These are phyloP conservation scores for Plasmodium chabaudi DNA, from an alignment of 169 alveolate genomes.

Conservation along the genomic window DNA sequence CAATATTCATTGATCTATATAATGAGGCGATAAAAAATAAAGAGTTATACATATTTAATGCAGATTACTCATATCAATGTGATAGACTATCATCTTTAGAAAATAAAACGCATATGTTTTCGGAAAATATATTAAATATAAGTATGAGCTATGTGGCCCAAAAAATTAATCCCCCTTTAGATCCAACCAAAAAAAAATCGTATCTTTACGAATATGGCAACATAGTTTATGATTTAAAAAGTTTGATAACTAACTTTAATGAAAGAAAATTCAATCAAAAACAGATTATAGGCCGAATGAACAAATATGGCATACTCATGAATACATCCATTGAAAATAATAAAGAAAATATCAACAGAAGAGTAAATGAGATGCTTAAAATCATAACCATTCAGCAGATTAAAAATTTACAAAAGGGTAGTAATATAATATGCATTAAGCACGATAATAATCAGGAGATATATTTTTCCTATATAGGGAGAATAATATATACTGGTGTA, in stretches of 20 bases:
- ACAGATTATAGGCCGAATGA: no score
- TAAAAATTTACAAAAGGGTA: constrained; percentile 36
- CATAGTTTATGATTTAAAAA: constrained; percentile 4
- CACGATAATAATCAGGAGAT: background rate
- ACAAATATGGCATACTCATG: no score
- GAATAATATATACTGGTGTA: constrained; percentile 21
- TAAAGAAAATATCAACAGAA: background rate
- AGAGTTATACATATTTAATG: constrained; percentile 23
- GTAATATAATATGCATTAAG: constrained; percentile 38
- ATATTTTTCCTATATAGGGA: constrained; percentile 18
- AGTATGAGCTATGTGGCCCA: constrained; percentile 4
- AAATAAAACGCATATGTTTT: background rate
- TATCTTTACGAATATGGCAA: constrained; percentile 20
- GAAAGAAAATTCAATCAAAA: background rate
- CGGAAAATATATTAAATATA: background rate
- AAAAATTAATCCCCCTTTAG: constrained; percentile 10
- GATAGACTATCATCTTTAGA: background rate
- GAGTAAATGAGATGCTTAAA: background rate
- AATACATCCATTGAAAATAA: background rate
- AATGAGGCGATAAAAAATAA: background rate
- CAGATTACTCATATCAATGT: constrained; percentile 40
- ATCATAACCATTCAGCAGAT: constrained; percentile 10
- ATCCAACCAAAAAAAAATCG: background rate
- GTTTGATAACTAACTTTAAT: background rate
- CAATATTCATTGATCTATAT: background rate